Evolutionary conservation across 2,329 filamentous ascomycete species (phyloP).

Genomic region (Pseudopyricularia cyperi): DNA sequence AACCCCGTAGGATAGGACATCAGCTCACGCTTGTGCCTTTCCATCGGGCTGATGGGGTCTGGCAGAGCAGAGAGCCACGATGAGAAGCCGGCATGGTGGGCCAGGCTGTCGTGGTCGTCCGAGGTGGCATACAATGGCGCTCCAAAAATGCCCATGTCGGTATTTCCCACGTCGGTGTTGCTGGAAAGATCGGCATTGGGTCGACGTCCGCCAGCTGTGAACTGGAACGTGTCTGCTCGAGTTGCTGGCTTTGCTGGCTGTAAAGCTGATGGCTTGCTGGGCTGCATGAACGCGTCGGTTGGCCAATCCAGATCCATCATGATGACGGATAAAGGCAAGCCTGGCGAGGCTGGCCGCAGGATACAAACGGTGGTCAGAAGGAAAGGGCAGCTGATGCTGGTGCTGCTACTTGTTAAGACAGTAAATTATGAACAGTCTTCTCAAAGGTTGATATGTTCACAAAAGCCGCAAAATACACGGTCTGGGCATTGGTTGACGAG

Average conservation of each 20-base stretch:
- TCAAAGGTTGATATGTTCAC: too few species aligned
- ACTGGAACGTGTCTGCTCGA: not conserved
- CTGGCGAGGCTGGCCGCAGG: not conserved
- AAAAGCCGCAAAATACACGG: too few species aligned
- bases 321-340: not conserved
- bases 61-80: not conserved
- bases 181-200: not conserved
- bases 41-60: not conserved
- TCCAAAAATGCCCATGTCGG: not conserved
- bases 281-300: not conserved
- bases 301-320: not conserved
- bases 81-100: not conserved
- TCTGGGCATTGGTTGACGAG: not conserved
- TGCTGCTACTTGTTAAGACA: too few species aligned
- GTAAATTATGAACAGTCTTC: too few species aligned
- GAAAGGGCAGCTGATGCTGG: too few species aligned
- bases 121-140: not conserved
- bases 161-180: too few species aligned
- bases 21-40: not conserved
- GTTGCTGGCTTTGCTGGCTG: not conserved
- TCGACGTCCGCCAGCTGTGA: not conserved
- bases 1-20: constrained; percentile 1
- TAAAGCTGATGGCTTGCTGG: not conserved
- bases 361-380: too few species aligned
- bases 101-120: not conserved